Conservation (phyloP, 2,329 filamentous ascomycete species). For the Colletotrichum lentis region DNA sequence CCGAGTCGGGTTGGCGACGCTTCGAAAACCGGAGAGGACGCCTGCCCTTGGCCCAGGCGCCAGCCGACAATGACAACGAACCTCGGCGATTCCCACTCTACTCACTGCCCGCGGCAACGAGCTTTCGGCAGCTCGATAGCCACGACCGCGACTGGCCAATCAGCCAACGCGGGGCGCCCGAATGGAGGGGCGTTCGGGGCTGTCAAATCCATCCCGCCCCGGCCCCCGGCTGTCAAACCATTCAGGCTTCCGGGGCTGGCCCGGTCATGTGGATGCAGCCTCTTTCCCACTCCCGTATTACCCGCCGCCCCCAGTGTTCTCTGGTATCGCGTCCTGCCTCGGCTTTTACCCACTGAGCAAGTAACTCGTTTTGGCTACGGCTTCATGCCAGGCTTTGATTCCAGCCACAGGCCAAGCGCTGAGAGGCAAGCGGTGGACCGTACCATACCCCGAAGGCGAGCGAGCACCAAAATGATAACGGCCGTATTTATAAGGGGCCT, state of each 20-base stretch:
- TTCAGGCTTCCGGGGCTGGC: slow-evolving; percentile 19
- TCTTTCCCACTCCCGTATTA: neutral
- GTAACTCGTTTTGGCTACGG: neutral
- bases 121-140: neutral
- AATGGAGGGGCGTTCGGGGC: neutral
- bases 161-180: neutral
- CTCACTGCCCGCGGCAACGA: neutral
- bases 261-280: neutral
- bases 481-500: no score
- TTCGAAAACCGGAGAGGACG: neutral
- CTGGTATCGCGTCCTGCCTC: neutral
- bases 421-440: neutral
- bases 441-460: no score
- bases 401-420: neutral
- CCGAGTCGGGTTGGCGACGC: neutral
- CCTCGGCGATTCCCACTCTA: neutral
- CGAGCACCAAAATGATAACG: no score
- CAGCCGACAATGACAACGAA: neutral
- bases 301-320: neutral
- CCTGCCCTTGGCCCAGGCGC: neutral
- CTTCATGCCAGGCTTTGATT: neutral
- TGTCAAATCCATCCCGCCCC: neutral
- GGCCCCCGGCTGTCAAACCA: neutral
- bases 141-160: neutral
- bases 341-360: neutral